Base-by-base conservation (phyloP, 495 filamentous ascomycete genomes). In the Daldinia childiae region DNA sequence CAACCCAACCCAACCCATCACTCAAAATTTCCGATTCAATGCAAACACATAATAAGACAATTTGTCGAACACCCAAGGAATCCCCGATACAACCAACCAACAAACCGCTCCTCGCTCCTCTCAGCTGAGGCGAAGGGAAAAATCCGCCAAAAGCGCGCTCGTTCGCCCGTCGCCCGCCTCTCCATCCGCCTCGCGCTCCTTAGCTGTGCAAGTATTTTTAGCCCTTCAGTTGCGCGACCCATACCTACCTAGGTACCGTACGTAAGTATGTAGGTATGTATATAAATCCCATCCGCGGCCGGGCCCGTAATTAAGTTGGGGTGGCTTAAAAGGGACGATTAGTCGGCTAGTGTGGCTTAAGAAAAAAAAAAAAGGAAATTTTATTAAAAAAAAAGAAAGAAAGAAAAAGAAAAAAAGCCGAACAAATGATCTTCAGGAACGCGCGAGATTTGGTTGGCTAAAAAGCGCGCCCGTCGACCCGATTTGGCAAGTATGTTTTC, bases 401-500 rank as follows among this genome's bases (percentile, higher is more conserved):
- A 34, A 34, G 27, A 29, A 29, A 0, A 34, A 34, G 3, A 34
- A 34, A 9, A 11, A 9, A 6, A 9, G 1, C 30, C 30, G 11
- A 26, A 59, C 14, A 30, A 15, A 32, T 17, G 69, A 67, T 72
- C 69, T 66, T 55, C 69, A 72, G 69, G 69, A 51, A 72, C 69
- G 48, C 69, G 64, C 55, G 55, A 27, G 30, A 41, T 36, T 55
- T 72, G 69, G 69, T 72, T 72, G 69, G 69, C 59, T 68, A 12
- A 21, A 64, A 60, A 38, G 7, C 12, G 21, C 15, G 6, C 14
- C 24, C 9, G 39, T 64, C 43, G 59, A 72, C 69, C 69, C 41
- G 69, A 72, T 72, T 72, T 58, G 69, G 69, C 62, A 72, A 68
- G 19, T 62, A n/a, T 4, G 21, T 63, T 56, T 68, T 58, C 30